Evolutionary conservation across 108 stramenopile species (phyloP).

Genomic region (Pseudonitzschia multistriata): DNA sequence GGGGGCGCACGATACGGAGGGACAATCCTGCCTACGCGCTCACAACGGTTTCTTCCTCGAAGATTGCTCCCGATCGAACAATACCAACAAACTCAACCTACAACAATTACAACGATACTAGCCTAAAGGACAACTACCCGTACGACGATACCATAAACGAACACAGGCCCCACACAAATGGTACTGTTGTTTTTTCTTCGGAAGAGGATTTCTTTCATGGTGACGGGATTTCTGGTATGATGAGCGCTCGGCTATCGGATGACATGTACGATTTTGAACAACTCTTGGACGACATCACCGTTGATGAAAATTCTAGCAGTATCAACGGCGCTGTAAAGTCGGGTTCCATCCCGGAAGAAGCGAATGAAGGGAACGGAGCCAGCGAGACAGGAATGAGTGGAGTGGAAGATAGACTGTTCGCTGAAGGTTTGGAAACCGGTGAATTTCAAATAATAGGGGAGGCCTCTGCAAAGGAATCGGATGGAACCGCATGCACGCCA

Average conservation of each 20-base stretch:
- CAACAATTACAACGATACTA: background rate
- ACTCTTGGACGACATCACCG: background rate
- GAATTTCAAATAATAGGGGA: background rate
- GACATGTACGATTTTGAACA: background rate
- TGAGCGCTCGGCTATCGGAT: background rate
- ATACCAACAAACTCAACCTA: background rate
- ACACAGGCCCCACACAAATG: background rate
- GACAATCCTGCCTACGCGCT: background rate
- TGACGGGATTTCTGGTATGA: background rate
- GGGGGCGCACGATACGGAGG: background rate
- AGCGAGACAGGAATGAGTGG: too few species aligned
- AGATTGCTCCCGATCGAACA: conserved; percentile 1
- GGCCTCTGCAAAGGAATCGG: background rate
- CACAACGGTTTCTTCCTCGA: background rate
- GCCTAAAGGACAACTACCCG: background rate
- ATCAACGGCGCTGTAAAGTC: background rate
- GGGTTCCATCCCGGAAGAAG: background rate
- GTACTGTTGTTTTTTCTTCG: background rate
- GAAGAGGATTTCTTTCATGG: background rate
- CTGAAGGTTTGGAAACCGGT: background rate
- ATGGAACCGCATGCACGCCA: background rate
- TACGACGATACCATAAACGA: background rate
- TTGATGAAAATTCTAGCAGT: background rate
- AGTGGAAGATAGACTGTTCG: background rate
- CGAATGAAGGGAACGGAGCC: background rate